These are phyloP conservation scores for Kalmanozyma brasiliensis DNA, from an alignment of 1,284 basidiomycete species.

Conservation along the genomic window DNA sequence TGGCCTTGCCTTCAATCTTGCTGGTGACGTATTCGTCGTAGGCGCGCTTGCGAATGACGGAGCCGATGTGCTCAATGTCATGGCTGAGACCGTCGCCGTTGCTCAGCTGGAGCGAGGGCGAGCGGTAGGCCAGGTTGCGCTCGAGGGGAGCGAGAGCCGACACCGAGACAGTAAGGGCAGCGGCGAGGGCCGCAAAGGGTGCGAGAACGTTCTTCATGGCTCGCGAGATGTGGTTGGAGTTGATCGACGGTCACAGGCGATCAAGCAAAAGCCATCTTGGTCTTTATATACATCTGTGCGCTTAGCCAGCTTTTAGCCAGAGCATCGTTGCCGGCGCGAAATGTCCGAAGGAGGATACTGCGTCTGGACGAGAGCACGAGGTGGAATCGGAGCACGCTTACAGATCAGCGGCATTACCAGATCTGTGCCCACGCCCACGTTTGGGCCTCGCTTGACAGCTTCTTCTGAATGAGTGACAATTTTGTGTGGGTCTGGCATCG, in stretches of 20 bases:
- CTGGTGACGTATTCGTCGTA: slow-evolving; percentile 34
- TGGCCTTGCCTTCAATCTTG: slow-evolving; percentile 38
- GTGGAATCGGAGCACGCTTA: too few species aligned
- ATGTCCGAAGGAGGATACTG: not conserved
- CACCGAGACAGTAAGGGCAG: slow-evolving; percentile 33
- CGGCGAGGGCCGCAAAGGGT: slow-evolving; percentile 28
- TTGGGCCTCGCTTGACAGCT: slow-evolving; percentile 4
- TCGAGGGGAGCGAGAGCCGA: slow-evolving; percentile 46
- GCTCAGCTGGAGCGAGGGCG: slow-evolving; percentile 42
- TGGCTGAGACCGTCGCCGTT: slow-evolving; percentile 43
- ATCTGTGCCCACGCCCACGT: not conserved
- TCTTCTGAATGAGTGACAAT: slow-evolving; percentile 4
- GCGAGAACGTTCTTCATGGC: slow-evolving; percentile 29
- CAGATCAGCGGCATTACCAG: not conserved
- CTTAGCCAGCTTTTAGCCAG: not conserved
- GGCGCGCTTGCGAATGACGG: slow-evolving; percentile 37
- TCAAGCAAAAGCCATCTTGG: not conserved
- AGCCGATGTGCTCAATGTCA: slow-evolving; percentile 39
- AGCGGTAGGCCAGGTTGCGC: slow-evolving; percentile 57
- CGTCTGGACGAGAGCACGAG: not conserved
- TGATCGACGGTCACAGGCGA: not conserved
- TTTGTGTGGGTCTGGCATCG: slow-evolving; percentile 6
- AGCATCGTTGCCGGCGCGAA: not conserved
- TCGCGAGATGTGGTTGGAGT: not conserved
- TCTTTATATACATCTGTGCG: slow-evolving; percentile 3